Base-by-base conservation (phyloP, 2,329 filamentous ascomycete species). In the Diaporthe citrichinensis region DNA sequence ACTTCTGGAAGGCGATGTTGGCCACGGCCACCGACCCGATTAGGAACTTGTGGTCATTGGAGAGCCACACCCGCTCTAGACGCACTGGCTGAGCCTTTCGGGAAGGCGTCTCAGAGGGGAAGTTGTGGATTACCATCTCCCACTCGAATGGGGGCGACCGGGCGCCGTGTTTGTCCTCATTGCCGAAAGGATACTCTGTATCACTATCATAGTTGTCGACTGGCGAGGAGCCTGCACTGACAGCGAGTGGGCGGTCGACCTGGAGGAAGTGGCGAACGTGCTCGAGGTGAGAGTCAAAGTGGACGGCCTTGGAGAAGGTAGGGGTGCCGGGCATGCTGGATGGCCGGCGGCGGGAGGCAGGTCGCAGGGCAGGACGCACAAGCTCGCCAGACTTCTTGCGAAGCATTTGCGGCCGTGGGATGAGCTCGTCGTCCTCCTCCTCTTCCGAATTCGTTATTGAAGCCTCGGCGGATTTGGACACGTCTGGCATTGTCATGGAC, bases 361-460 rank as follows among this genome's bases (percentile, higher is more conserved):
- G 92, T 69, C 97, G 92, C 71, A 99, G 90, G 28, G 97, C 97
- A 17, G 97, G 97, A 80, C 97, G 93, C 75, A 99, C 97, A 49
- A 99, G 90, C 85, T 99, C 97, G 46, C 97, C 97, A 53, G 97
- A 98, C 89, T 99, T 99, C 88, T 99, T 99, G 80, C 97, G 93
- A 15, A 99, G 92, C 92, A 98, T 97, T 72, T 92, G 92, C n/a
- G 96, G 95, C 85, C 97, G 97, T 80, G 86, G 88, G 78, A 82
- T 84, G 76, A 90, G 80, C 74, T 93, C 86, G 83, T 91, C 85
- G 81, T 89, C 93, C 78, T 84, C 90, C 81, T 93, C 92, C 76
- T 94, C 92, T 67, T 93, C 91, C 0, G 91, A 92, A 12, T 82
- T 84, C 3, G 86, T 86, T 44, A 87, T 77, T 2, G 90, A 91